Evolutionary conservation across 1,284 basidiomycete genomes (phyloP).

Genomic region (Stygiomarasmius scandens): DNA sequence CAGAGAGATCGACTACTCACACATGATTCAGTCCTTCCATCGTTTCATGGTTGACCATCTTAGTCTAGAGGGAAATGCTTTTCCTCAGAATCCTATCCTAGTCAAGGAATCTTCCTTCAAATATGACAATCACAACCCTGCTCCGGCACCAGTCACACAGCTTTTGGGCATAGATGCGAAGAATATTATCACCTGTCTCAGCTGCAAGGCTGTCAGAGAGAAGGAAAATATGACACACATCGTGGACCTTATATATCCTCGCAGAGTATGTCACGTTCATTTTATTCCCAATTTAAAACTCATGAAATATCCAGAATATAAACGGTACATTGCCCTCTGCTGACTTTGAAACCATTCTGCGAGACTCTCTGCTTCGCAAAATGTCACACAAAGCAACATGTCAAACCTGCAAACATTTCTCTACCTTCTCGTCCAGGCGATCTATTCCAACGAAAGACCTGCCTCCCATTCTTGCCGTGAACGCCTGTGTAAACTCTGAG

Average conservation of each 20-base stretch:
- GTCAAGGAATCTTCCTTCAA: conserved; percentile 36
- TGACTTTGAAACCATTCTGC: conserved; percentile 76
- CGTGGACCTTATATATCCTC: conserved; percentile 88
- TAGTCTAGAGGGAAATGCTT: conserved; percentile 67
- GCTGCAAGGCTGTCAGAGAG: conserved; percentile 71
- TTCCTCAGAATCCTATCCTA: conserved; percentile 61
- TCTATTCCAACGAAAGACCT: conserved; percentile 70
- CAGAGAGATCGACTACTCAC: conserved; percentile 75
- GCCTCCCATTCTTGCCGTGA: conserved; percentile 88
- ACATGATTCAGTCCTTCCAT: conserved; percentile 94
- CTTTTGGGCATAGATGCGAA: conserved; percentile 78
- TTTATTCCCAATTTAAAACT: not conserved
- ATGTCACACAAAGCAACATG: conserved; percentile 87
- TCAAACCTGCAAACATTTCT: conserved; percentile 76
- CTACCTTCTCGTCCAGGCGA: conserved; percentile 74
- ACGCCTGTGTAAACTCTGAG: conserved; percentile 79
- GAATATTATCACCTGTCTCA: conserved; percentile 75
- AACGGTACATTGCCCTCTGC: conserved; percentile 52
- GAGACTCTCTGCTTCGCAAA: conserved; percentile 79
- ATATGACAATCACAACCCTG: conserved; percentile 36
- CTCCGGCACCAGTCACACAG: conserved; percentile 75
- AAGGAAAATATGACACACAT: conserved; percentile 81
- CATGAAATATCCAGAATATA: not conserved
- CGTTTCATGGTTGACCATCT: conserved; percentile 89
- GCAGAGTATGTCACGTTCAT: conserved; percentile 56